Evolutionary conservation across 768 basidiomycete species (phyloP).

Genomic region (Baorangia bicolor): DNA sequence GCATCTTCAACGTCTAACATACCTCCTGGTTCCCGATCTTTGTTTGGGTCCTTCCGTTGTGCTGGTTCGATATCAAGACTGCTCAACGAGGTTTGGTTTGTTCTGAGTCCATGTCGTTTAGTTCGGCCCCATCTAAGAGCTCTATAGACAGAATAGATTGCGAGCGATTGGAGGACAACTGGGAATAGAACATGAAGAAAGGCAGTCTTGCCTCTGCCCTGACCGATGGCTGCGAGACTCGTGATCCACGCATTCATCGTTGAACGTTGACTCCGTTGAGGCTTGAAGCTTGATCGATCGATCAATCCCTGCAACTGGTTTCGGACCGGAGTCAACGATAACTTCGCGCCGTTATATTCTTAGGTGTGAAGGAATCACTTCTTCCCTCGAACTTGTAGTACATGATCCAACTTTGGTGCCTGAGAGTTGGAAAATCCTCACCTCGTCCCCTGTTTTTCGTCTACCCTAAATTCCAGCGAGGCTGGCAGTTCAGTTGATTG

Average conservation of each 20-base stretch:
- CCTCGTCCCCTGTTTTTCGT: not conserved
- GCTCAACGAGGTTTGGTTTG: not conserved
- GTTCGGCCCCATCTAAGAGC: conserved; percentile 8
- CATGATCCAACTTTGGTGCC: not conserved
- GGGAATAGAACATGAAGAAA: conserved; percentile 10
- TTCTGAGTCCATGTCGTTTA: not conserved
- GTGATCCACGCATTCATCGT: conserved; percentile 12
- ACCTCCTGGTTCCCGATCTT: conserved; percentile 29
- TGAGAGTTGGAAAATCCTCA: not conserved
- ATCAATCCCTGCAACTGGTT: not conserved
- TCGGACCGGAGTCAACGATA: not conserved
- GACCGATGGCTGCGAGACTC: not conserved
- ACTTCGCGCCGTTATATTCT: not conserved
- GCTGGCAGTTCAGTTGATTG: too few species aligned
- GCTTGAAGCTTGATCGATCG: not conserved
- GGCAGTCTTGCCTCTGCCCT: not conserved
- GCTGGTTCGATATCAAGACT: not conserved
- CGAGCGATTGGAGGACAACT: conserved; percentile 13
- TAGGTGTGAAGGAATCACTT: not conserved
- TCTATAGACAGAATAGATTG: conserved; percentile 16
- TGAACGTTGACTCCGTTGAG: too few species aligned
- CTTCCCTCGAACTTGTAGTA: not conserved
- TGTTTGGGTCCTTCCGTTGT: conserved; percentile 14
- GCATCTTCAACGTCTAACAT: not conserved
- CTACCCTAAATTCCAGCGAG: not conserved